phyloP scores from a whole-genome alignment of 345 rosid genomes.

The Rhizophora mangle region DNA sequence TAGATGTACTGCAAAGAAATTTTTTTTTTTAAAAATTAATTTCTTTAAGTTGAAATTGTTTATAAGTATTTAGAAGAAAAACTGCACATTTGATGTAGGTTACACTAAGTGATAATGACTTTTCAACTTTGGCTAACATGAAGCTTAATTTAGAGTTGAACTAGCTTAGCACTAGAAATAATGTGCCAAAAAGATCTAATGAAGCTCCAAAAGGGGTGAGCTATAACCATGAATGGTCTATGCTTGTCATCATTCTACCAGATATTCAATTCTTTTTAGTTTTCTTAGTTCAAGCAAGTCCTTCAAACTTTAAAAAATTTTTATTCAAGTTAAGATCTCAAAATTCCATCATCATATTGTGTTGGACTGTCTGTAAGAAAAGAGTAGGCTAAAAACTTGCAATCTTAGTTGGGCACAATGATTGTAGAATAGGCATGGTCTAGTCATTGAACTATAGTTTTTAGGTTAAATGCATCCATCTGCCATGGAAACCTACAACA shows the following conservation, averaged over 20 bases:
- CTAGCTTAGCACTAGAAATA: conserved; percentile 27
- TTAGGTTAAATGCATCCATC: conserved; percentile 61
- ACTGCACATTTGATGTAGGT: conserved; percentile 42
- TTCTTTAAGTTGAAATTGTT: no score
- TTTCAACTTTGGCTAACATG: conserved; percentile 70
- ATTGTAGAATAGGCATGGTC: not conserved
- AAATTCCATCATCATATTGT: not conserved
- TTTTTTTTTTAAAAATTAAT: no score
- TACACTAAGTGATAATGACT: conserved; percentile 69
- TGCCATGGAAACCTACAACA: conserved; percentile 77
- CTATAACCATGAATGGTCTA: conserved; percentile 2
- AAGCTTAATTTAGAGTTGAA: conserved; percentile 60
- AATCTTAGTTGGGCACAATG: not conserved
- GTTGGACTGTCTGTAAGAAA: no score
- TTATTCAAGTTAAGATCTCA: not conserved
- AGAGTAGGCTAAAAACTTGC: no score
- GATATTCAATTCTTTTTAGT: not conserved
- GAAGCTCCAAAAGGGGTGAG: conserved; percentile 46
- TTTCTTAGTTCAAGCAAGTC: not conserved
- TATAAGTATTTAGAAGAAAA: no score
- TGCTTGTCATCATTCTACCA: conserved; percentile 2
- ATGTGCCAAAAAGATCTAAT: conserved; percentile 16
- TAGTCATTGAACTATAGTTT: conserved; percentile 15
- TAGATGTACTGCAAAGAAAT: no score
- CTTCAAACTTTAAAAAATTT: not conserved